A percentile compares a stretch with the other conserved stretches of the same genome.
These are phyloP conservation scores for Mycena belliarum DNA, from an alignment of 768 basidiomycete species.

Conservation along the genomic window DNA sequence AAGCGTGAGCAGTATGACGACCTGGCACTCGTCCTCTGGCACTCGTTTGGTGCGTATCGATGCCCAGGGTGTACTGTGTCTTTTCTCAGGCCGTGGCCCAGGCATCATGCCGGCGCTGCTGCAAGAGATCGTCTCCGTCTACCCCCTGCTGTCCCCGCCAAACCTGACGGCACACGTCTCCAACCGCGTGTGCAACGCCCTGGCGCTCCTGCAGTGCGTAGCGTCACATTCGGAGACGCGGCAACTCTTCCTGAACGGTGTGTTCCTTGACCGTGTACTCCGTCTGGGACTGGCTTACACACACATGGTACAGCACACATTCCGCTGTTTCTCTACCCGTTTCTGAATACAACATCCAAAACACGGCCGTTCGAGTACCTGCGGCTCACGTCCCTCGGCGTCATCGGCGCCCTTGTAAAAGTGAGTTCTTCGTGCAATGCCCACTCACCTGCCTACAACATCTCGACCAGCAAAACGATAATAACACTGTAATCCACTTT, in stretches of 20 bases:
- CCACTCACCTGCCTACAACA: background rate
- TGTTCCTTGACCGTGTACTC: slow-evolving; percentile 21
- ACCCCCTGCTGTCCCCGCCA: slow-evolving; percentile 92
- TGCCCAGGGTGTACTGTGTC: background rate
- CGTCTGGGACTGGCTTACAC: slow-evolving; percentile 47
- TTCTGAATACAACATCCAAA: slow-evolving; percentile 98
- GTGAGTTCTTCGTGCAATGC: slow-evolving; percentile 41
- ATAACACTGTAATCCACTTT: slow-evolving; percentile 98
- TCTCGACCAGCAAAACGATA: slow-evolving; percentile 88
- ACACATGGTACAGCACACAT: slow-evolving; percentile 81
- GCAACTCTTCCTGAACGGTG: slow-evolving; percentile 92
- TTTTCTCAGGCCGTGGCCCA: slow-evolving; percentile 30
- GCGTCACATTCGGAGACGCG: slow-evolving; percentile 97
- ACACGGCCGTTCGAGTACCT: slow-evolving; percentile 99
- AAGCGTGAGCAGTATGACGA: slow-evolving; percentile 99
- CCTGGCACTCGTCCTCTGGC: slow-evolving; percentile 96
- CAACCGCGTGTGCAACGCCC: slow-evolving; percentile 98
- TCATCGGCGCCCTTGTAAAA: slow-evolving; percentile 98
- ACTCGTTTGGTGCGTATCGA: slow-evolving; percentile 79
- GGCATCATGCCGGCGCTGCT: slow-evolving; percentile 97
- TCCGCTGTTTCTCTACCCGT: slow-evolving; percentile 97
- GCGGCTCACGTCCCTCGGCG: slow-evolving; percentile 97
- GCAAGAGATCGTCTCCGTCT: slow-evolving; percentile 98
- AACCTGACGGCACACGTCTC: slow-evolving; percentile 96
- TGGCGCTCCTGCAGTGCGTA: slow-evolving; percentile 96